Evolutionary conservation across 208 protist species (phyloP), one percentile per base, ranked within the genome.

Genomic region (Phytomonas serpens): DNA sequence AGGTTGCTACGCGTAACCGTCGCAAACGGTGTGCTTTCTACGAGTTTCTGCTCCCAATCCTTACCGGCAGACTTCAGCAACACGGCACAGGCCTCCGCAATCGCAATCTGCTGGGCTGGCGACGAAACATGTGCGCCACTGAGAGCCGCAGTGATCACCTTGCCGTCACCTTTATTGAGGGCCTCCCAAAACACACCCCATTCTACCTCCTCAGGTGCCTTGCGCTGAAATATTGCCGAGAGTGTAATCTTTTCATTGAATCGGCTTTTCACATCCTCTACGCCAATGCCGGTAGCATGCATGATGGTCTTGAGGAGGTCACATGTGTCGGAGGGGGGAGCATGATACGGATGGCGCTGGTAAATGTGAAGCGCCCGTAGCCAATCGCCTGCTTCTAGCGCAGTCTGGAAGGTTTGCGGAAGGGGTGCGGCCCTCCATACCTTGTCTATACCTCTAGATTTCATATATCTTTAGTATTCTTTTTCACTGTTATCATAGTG

Each of bases 171-270:
- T 10, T 85, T 82, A 75, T 93, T 93, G 19, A 96, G 75, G 9
- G 88, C 86, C 14, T 92, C 81, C 91, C 91, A 96, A 68, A 93
- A 96, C 23, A 88, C 72, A 4, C 80, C 79, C 91, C 91, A 96
- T 83, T 94, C 91, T 34, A 96, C 88, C 68, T 96, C 88, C 73
- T 96, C 91, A 19, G 81, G 73, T 31, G 77, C 62, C 70, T 85
- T 84, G 61, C 79, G 82, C 80, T 94, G 91, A 64, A 89, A 65
- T 47, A 80, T 87, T 0, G 82, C 80, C 13, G 86, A 87, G 37
- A 96, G 82, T 16, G 86, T 85, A 30, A 96, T 74, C 73, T 94
- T 93, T 68, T 93, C 91, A 67, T 92, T 93, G 76, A 96, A 93
- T 52, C 91, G 86, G 64, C 77, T 79, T 78, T 96, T 96, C 64